Percentiles rank a stretch among this genome's conserved stretches.
phyloP scores from a whole-genome alignment of 805 yeast genomes.

The Lachancea meyersii region DNA sequence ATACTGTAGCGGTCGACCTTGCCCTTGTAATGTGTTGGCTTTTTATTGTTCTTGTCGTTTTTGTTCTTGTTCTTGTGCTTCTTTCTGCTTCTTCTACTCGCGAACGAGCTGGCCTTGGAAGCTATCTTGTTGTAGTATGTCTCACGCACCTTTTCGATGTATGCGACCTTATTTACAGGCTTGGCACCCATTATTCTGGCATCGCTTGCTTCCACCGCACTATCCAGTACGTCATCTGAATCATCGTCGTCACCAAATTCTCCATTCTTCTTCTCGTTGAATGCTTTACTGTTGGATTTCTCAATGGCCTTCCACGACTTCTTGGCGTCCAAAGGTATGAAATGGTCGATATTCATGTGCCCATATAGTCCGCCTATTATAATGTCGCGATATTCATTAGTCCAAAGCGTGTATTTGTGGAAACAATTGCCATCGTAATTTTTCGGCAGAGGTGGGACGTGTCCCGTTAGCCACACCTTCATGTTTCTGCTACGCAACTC shows the following conservation, averaged over 20 bases:
- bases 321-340: conserved; percentile 65
- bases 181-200: conserved; percentile 50
- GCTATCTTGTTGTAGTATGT: conserved; percentile 45
- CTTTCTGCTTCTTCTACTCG: conserved; percentile 16
- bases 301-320: conserved; percentile 49
- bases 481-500: conserved; percentile 67
- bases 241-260: conserved; percentile 22
- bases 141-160: conserved; percentile 54
- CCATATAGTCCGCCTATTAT: conserved; percentile 81
- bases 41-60: conserved; percentile 29
- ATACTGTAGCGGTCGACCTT: conserved; percentile 57
- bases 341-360: conserved; percentile 87
- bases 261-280: neutral
- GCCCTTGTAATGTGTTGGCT: conserved; percentile 1
- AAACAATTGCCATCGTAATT: conserved; percentile 69
- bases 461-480: conserved; percentile 86
- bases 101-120: conserved; percentile 15
- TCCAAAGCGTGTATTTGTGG: conserved; percentile 73
- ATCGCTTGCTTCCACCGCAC: conserved; percentile 34
- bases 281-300: neutral
- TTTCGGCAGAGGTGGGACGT: conserved; percentile 80
- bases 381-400: conserved; percentile 75
- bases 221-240: conserved; percentile 26
- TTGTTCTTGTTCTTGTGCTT: conserved; percentile 13
- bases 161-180: conserved; percentile 59